These are phyloP conservation scores for Allium sativum DNA, from an alignment of 106 monocot genomes.

Conservation along the genomic window DNA sequence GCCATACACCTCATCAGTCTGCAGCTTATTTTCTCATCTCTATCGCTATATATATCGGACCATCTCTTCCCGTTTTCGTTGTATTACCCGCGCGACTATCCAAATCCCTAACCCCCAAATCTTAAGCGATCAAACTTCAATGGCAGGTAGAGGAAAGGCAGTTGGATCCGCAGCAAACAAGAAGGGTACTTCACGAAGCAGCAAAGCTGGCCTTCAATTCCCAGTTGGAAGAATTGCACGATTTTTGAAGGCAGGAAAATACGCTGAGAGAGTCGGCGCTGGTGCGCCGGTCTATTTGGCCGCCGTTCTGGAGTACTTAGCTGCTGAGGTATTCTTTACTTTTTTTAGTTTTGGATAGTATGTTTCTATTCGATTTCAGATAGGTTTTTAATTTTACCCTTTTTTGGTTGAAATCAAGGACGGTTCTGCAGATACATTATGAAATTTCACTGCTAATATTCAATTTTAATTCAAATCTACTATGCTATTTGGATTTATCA, in stretches of 20 bases:
- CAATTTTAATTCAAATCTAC: no score
- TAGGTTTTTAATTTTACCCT: no score
- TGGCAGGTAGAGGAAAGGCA: constrained; percentile 15
- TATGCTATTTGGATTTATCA: no score
- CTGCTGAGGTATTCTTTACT: no score
- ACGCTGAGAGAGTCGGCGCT: no score
- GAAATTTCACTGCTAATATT: no score
- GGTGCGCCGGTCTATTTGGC: no score
- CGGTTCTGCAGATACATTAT: no score
- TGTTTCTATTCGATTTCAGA: no score
- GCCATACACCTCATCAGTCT: not conserved
- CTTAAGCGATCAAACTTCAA: not conserved
- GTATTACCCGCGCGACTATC: not conserved
- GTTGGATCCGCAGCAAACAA: constrained; percentile 8
- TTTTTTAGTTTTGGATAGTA: no score
- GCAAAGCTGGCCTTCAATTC: constrained; percentile 6
- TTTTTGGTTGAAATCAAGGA: no score
- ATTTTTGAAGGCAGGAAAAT: not conserved
- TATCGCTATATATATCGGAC: not conserved
- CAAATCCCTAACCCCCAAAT: not conserved
- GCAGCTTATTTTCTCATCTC: not conserved
- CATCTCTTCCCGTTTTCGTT: not conserved
- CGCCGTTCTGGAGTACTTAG: no score
- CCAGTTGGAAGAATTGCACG: not conserved
- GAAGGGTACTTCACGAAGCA: constrained; percentile 3